Percentiles rank a stretch among this genome's conserved stretches.
phyloP scores from a whole-genome alignment of 441 rosid species.

The Sinapis alba region DNA sequence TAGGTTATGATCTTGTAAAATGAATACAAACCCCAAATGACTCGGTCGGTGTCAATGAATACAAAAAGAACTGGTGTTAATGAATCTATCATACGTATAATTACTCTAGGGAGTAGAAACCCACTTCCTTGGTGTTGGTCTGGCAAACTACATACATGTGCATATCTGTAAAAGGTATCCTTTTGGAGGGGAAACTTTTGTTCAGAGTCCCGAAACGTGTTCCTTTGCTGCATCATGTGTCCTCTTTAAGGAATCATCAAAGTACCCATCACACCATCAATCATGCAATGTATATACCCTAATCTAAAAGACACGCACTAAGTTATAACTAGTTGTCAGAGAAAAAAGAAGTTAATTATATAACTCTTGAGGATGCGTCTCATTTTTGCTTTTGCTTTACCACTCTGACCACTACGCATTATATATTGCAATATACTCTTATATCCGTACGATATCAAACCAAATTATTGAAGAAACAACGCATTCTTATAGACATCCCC shows the following conservation, averaged over 20 bases:
- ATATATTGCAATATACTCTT: slow-evolving; percentile 20
- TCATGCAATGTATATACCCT: slow-evolving; percentile 31
- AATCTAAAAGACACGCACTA: slow-evolving; percentile 21
- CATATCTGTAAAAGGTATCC: slow-evolving; percentile 17
- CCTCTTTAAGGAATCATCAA: slow-evolving; percentile 34
- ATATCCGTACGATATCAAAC: not conserved
- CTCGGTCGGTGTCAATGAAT: not conserved
- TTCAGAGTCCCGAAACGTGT: slow-evolving; percentile 12
- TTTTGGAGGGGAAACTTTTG: slow-evolving; percentile 3
- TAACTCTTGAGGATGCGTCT: not conserved
- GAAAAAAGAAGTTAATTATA: not conserved
- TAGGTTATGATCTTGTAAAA: not conserved
- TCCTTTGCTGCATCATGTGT: slow-evolving; percentile 20
- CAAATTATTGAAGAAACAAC: slow-evolving; percentile 3
- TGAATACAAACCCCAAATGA: not conserved
- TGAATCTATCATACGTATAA: not conserved
- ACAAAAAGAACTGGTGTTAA: not conserved
- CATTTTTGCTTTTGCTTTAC: slow-evolving; percentile 25
- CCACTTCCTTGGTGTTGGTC: not conserved
- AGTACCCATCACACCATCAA: slow-evolving; percentile 30
- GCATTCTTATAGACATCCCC: slow-evolving; percentile 19
- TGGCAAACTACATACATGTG: slow-evolving; percentile 12
- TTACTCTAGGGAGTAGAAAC: not conserved
- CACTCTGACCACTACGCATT: slow-evolving; percentile 26
- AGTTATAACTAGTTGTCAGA: not conserved